Evolutionary conservation across 331 rosid genomes (phyloP).

Genomic region (Quercus phellos): DNA sequence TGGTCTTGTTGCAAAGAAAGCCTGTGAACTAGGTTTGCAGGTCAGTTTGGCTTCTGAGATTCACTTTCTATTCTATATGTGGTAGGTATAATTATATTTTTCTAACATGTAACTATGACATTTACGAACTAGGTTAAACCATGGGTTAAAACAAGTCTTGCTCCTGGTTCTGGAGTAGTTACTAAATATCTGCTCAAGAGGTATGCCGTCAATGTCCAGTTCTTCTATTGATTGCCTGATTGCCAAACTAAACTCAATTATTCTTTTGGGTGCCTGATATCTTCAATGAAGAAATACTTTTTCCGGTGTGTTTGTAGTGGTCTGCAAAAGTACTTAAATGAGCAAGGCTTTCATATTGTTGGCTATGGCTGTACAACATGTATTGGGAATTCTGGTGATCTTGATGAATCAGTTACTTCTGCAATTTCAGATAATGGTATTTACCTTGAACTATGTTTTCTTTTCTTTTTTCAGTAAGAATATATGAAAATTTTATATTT

Average conservation of each 20-base stretch:
- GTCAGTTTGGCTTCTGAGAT: background rate
- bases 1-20: conserved; percentile 7
- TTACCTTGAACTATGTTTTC: background rate
- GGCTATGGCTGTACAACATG: conserved; percentile 47
- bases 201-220: background rate
- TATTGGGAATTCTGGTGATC: conserved; percentile 48
- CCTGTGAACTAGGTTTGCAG: conserved; percentile 4
- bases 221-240: background rate
- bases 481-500: background rate
- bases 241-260: background rate
- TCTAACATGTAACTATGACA: background rate
- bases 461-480: background rate
- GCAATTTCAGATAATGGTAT: conserved; percentile 16
- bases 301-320: conserved; percentile 4
- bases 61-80: background rate
- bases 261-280: background rate
- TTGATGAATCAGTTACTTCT: conserved; percentile 36
- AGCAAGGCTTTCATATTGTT: conserved; percentile 39
- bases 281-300: background rate
- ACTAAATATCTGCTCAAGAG: background rate
- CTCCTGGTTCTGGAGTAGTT: conserved; percentile 13
- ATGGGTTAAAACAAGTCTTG: conserved; percentile 15
- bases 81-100: background rate
- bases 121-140: conserved; percentile 4
- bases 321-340: conserved; percentile 19